Percentiles rank a stretch among this genome's conserved stretches.
phyloP scores from a whole-genome alignment of 73 alveolate genomes.

The Tetrahymena thermophila region DNA sequence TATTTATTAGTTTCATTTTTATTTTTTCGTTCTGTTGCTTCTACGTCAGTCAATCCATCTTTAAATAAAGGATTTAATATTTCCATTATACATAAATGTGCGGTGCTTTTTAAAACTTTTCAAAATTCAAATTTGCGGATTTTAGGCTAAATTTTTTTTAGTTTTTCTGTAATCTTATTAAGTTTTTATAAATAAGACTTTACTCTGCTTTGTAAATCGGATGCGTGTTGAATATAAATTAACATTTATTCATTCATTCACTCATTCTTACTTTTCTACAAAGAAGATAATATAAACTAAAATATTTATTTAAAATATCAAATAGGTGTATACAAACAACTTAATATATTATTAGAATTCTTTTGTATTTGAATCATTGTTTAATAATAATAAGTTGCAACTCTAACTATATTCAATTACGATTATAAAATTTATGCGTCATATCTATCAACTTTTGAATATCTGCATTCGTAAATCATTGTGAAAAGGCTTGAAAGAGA shows the following conservation, averaged over 20 bases:
- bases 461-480: no score
- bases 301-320: no score
- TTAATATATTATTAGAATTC: background rate
- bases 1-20: background rate
- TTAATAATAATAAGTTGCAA: background rate
- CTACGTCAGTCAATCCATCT: background rate
- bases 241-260: no score
- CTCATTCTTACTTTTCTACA: no score
- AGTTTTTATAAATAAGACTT: background rate
- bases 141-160: background rate
- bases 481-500: no score
- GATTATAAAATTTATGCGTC: background rate
- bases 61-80: no score
- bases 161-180: background rate
- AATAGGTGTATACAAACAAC: no score
- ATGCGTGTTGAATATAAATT: background rate
- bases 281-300: background rate
- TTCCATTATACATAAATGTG: background rate
- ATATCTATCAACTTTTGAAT: no score
- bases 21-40: background rate
- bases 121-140: background rate
- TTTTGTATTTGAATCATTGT: background rate
- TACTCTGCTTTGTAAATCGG: background rate
- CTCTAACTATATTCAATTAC: background rate
- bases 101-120: background rate